phyloP scores from a whole-genome alignment of 2,329 filamentous ascomycete genomes.

The Trichoderma pleuroti region DNA sequence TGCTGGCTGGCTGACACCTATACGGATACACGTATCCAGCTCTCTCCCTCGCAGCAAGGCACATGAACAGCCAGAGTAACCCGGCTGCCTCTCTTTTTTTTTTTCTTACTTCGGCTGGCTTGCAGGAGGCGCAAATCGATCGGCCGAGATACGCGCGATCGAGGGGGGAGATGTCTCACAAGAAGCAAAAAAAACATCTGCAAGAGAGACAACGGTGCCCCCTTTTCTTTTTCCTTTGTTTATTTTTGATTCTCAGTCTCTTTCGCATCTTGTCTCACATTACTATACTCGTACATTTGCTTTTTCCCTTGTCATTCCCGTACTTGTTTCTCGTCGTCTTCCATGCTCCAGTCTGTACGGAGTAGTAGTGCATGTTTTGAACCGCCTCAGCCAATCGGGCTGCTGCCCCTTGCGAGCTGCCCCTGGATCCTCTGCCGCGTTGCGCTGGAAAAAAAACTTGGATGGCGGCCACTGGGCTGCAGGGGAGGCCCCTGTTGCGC shows the following conservation, averaged over 20 bases:
- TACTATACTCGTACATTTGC: not conserved
- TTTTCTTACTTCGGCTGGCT: not conserved
- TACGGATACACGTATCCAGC: not conserved
- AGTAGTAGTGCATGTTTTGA: not conserved
- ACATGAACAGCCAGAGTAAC: not conserved
- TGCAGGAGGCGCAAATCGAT: not conserved
- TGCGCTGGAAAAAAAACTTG: conserved; percentile 1
- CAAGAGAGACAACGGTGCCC: not conserved
- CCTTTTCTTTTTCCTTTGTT: no score
- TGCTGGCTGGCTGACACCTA: not conserved
- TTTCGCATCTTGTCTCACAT: not conserved
- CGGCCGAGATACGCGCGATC: conserved; percentile 7
- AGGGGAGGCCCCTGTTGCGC: not conserved
- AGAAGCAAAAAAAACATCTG: no score
- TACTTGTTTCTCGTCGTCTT: not conserved
- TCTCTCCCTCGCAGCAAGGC: not conserved
- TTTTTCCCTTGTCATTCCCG: not conserved
- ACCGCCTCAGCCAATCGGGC: conserved; percentile 6
- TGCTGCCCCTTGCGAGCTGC: conserved; percentile 1
- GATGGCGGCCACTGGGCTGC: not conserved
- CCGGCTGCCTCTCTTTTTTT: not conserved
- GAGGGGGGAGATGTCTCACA: not conserved
- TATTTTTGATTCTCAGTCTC: not conserved
- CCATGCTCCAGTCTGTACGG: not conserved
- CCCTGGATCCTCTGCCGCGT: conserved; percentile 5